Percentiles rank a stretch among this genome's conserved stretches.
Conservation (phyloP, 176 grass and related monocot species). For the Cenchrus fungigraminus region DNA sequence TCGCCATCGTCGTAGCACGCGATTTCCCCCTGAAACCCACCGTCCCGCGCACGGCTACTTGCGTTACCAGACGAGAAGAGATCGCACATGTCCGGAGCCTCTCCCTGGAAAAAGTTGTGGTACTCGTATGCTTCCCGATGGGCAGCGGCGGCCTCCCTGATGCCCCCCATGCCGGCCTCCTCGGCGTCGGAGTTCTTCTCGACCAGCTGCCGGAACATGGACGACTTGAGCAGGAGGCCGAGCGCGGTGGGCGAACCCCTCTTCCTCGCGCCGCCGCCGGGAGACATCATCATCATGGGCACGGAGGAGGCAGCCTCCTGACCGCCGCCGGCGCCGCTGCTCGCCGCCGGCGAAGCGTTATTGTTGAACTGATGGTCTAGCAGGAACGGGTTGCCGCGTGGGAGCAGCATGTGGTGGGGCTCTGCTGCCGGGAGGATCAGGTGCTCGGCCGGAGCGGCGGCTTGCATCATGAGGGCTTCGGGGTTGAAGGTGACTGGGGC, state of each 20-base stretch:
- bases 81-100: slow-evolving; percentile 25
- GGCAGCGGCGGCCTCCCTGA: background rate
- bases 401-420: slow-evolving; percentile 7
- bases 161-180: background rate
- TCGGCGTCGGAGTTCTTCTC: slow-evolving; percentile 58
- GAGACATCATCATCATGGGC: background rate
- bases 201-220: slow-evolving; percentile 71
- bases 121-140: slow-evolving; percentile 31
- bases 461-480: slow-evolving; percentile 27
- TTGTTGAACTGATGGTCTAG: slow-evolving; percentile 17
- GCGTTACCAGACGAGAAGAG: slow-evolving; percentile 22
- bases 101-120: slow-evolving; percentile 49
- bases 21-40: slow-evolving; percentile 16
- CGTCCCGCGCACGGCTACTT: background rate
- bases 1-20: slow-evolving; percentile 23
- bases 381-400: slow-evolving; percentile 29
- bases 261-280: slow-evolving; percentile 27
- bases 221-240: slow-evolving; percentile 69
- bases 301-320: slow-evolving; percentile 8
- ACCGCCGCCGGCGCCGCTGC: background rate
- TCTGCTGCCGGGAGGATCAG: slow-evolving; percentile 17
- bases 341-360: background rate
- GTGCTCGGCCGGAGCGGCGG: background rate
- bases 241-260: slow-evolving; percentile 55
- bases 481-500: slow-evolving; percentile 9